A percentile compares a stretch with the other conserved stretches of the same genome.
Evolutionary conservation across 2,329 filamentous ascomycete genomes (phyloP).

Genomic region (Hansfordia pulvinata): DNA sequence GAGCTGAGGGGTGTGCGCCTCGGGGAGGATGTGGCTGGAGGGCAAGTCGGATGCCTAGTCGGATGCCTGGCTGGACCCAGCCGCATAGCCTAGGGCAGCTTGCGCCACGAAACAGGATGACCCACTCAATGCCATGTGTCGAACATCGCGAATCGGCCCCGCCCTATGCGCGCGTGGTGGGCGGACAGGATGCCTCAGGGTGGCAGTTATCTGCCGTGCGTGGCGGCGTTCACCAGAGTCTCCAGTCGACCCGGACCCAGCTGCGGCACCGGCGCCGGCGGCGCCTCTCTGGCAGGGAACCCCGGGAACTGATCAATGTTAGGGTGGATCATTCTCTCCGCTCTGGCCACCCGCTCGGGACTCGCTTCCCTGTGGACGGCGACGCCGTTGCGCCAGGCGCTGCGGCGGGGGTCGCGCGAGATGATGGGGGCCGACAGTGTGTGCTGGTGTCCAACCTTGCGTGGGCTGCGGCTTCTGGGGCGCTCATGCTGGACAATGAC

Average conservation of each 20-base stretch:
- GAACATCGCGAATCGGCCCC: background rate
- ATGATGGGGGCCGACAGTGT: slow-evolving; percentile 45
- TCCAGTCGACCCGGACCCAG: slow-evolving; percentile 32
- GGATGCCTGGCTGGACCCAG: background rate
- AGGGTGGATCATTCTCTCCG: slow-evolving; percentile 44
- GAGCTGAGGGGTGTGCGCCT: background rate
- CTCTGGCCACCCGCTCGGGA: slow-evolving; percentile 27
- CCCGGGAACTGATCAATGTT: slow-evolving; percentile 38
- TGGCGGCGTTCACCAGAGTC: slow-evolving; percentile 51
- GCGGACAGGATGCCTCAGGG: slow-evolving; percentile 15
- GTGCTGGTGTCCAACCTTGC: slow-evolving; percentile 33
- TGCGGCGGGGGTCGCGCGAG: slow-evolving; percentile 44
- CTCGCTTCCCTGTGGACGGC: slow-evolving; percentile 21
- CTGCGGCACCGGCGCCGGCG: slow-evolving; percentile 17
- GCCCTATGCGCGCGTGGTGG: slow-evolving; percentile 1
- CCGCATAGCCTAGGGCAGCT: background rate
- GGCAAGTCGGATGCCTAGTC: background rate
- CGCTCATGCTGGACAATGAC: slow-evolving; percentile 15
- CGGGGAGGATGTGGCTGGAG: background rate
- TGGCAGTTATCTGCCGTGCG: slow-evolving; percentile 34
- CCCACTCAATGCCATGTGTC: slow-evolving; percentile 4
- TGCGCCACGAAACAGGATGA: background rate
- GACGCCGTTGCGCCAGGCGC: slow-evolving; percentile 56
- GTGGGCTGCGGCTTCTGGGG: slow-evolving; percentile 3
- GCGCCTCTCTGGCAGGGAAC: slow-evolving; percentile 27